Conservation (phyloP, 23 red algal genomes). For the Chondrus crispus region DNA sequence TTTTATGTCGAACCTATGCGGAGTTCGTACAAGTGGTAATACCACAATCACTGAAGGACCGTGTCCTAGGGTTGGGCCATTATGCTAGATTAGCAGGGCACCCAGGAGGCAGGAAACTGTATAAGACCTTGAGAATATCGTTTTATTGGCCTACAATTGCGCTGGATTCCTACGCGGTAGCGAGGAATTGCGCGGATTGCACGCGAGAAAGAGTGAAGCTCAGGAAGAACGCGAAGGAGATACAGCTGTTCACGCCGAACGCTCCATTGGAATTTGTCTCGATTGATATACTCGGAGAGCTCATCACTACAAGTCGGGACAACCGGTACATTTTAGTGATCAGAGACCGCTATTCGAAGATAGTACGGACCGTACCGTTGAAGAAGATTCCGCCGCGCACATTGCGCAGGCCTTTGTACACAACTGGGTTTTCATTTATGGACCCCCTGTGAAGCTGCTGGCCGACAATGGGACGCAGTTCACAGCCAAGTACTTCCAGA, state of each 20-base stretch:
- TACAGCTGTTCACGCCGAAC: background rate
- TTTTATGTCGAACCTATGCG: background rate
- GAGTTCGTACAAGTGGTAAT: background rate
- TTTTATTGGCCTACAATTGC: background rate
- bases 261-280: background rate
- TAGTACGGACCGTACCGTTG: background rate
- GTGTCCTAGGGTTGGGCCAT: background rate
- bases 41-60: background rate
- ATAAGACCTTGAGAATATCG: background rate
- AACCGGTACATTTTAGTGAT: background rate
- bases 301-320: background rate
- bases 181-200: background rate
- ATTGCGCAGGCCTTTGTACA: background rate
- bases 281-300: background rate
- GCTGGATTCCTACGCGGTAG: background rate
- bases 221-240: background rate
- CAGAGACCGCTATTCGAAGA: background rate
- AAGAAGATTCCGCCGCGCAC: background rate
- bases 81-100: background rate
- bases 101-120: background rate
- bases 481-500: background rate
- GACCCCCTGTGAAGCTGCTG: background rate
- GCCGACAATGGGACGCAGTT: background rate
- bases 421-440: background rate
- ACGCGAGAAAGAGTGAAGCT: background rate